Evolutionary conservation across 2,329 filamentous ascomycete genomes (phyloP).

Genomic region (Biscogniauxia sp.): DNA sequence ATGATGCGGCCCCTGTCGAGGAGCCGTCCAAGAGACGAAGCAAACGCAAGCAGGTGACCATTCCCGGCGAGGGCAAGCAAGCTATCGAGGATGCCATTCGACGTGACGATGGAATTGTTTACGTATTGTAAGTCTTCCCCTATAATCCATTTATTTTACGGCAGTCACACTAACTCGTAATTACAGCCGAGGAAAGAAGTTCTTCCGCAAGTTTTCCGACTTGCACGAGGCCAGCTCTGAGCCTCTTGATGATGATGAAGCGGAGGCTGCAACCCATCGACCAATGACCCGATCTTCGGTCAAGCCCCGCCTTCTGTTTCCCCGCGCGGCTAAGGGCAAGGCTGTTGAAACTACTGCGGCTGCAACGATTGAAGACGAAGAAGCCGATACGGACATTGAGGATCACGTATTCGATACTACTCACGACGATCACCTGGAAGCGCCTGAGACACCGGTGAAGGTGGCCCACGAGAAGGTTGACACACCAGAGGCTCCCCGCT

Average conservation of each 20-base stretch:
- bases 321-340: conserved; percentile 48
- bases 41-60: conserved; percentile 53
- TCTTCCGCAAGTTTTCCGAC: conserved; percentile 66
- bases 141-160: neutral
- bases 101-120: conserved; percentile 71
- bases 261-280: conserved; percentile 32
- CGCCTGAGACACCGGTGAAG: conserved; percentile 36
- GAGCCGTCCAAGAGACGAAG: conserved; percentile 48
- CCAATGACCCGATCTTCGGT: conserved; percentile 64
- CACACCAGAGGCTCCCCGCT: conserved; percentile 56
- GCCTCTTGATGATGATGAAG: conserved; percentile 34
- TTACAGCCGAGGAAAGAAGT: conserved; percentile 73
- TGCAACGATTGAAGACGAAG: conserved; percentile 50
- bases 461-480: conserved; percentile 34
- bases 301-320: conserved; percentile 72
- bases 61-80: conserved; percentile 56
- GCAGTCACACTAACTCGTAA: conserved; percentile 5
- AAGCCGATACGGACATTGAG: conserved; percentile 59
- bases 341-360: conserved; percentile 33
- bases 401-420: conserved; percentile 43
- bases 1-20: conserved; percentile 34
- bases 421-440: conserved; percentile 34
- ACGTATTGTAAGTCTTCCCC: conserved; percentile 66
- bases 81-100: conserved; percentile 61
- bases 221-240: conserved; percentile 35